A percentile compares a stretch with the other conserved stretches of the same genome.
phyloP scores from a whole-genome alignment of 192 early-diverging fungal genomes.

The Podila verticillata region DNA sequence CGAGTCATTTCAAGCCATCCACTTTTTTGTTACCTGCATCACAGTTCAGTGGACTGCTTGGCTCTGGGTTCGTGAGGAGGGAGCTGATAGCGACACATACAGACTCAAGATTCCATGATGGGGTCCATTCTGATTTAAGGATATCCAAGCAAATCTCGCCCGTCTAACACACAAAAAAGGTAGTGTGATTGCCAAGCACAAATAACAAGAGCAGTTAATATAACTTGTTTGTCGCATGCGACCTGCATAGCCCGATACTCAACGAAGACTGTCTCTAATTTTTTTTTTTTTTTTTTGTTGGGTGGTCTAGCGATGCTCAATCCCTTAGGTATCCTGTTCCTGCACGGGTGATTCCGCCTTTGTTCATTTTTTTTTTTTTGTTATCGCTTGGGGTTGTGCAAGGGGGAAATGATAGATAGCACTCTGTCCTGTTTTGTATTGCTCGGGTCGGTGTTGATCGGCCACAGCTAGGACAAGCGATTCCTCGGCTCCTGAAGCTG shows the following conservation, averaged over 20 bases:
- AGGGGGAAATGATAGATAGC: too few relatives aligned
- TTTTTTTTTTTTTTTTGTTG: not conserved
- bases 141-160: conserved; percentile 98
- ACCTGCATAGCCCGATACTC: not conserved
- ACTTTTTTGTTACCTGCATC: conserved; percentile 68
- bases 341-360: too few relatives aligned
- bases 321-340: too few relatives aligned
- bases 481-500: too few relatives aligned
- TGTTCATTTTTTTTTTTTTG: too few relatives aligned
- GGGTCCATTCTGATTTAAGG: conserved; percentile 93
- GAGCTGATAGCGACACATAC: conserved; percentile 85
- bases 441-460: too few relatives aligned
- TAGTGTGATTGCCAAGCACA: not conserved
- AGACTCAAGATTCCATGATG: conserved; percentile 93
- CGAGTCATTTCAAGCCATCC: not conserved
- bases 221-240: not conserved
- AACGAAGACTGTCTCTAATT: not conserved
- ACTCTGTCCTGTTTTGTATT: too few relatives aligned
- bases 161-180: conserved; percentile 60
- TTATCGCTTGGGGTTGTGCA: too few relatives aligned
- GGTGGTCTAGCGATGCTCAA: too few relatives aligned
- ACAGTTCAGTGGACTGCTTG: conserved; percentile 91
- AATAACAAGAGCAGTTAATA: not conserved
- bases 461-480: too few relatives aligned
- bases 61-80: conserved; percentile 88